Conservation (phyloP, 78 protist species). For the Dictyostelium firmibasis region DNA sequence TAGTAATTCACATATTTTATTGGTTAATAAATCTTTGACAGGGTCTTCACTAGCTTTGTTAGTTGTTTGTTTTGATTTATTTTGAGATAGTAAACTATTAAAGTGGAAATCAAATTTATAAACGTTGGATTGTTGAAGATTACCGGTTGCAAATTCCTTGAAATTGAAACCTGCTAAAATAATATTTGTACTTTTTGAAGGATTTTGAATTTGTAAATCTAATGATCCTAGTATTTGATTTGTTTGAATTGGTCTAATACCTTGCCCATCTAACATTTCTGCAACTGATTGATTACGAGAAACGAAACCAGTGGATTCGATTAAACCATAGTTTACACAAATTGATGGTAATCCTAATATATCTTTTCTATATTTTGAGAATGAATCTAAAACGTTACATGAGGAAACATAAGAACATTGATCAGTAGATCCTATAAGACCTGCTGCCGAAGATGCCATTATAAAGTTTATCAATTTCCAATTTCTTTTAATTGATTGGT, state of each 20-base stretch:
- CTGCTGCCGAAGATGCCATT: conserved; percentile 47
- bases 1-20: background rate
- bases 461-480: conserved; percentile 44
- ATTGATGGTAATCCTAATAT: conserved; percentile 25
- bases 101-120: background rate
- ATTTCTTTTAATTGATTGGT: background rate
- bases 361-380: conserved; percentile 30
- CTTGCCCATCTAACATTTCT: background rate
- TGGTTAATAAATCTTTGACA: background rate
- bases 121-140: background rate
- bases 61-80: background rate
- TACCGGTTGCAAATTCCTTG: background rate
- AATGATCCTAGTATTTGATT: background rate
- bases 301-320: conserved; percentile 18
- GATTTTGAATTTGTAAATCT: background rate
- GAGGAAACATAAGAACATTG: conserved; percentile 81
- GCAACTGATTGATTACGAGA: conserved; percentile 13
- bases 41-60: background rate
- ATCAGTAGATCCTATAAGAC: conserved; percentile 34
- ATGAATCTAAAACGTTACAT: conserved; percentile 72
- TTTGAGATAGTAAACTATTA: background rate
- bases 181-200: background rate
- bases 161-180: background rate
- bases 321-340: conserved; percentile 64
- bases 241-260: background rate